Base-by-base conservation (phyloP, 2,329 filamentous ascomycete genomes). In the Chaetomium globosum region DNA sequence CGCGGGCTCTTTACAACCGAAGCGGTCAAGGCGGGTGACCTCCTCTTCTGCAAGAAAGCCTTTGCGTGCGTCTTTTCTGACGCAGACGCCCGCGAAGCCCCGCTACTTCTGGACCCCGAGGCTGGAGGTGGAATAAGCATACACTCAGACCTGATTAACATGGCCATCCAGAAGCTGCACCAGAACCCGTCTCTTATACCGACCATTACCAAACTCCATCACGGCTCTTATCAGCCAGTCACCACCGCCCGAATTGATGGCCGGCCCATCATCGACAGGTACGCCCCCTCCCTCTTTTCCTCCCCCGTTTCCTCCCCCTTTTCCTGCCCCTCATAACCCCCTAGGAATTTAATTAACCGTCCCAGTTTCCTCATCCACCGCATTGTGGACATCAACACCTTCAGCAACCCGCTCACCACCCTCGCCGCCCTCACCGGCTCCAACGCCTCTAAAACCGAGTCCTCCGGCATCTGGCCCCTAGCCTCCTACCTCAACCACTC, bases 1-100 rank as follows among this genome's bases (percentile, higher is more conserved):
- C 76, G 78, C 2, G 84, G 84, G 0, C 72, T 86, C 0, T 87
- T 86, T 69, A 82, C 80, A 0, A 83, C 79, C 0, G 73, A 75
- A 23, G 69, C 75, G 0, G 80, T 87, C 2, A 75, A 76, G 46
- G 78, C 80, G 0, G 84, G 84, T 0, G 80, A 85, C 4, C 74
- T 86, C 1, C 71, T 87, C 0, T 69, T 87, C 1, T 86, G 82
- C 56, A 84, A 87, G 65, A 87, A 86, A 66, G 83, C 84, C 0
- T 85, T 86, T 69, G 73, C 73, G 0, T 77, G 83, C 70, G 74
- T 66, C 23, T 80, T 74, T 52, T 69, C 66, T 46, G 74, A 66
- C 43, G 72, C 70, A 3, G 69, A 71, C 12, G 19, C 36, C 2
- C 2, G 19, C 8, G 28, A 19, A 19, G 9, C 58, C 33, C 9